Evolutionary conservation across 352 stramenopile genomes (phyloP).

Genomic region (Chrysophaeum taylorii): DNA sequence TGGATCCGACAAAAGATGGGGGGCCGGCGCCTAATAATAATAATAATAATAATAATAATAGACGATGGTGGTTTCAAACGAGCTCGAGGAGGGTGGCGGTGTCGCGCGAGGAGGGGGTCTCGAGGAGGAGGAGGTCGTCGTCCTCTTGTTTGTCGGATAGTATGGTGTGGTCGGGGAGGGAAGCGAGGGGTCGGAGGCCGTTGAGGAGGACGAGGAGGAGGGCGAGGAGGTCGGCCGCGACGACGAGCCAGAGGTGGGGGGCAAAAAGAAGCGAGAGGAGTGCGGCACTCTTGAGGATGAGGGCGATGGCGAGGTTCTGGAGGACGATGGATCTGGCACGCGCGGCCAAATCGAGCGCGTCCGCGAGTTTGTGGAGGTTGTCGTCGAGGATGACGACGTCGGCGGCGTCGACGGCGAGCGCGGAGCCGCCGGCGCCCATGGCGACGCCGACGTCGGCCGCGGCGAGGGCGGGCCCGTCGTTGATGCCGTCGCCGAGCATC

Average conservation of each 20-base stretch:
- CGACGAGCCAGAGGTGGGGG: constrained; percentile 21
- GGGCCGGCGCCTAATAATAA: no score
- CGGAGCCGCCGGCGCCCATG: constrained; percentile 58
- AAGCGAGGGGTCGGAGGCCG: constrained; percentile 10
- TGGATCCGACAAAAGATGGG: no score
- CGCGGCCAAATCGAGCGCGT: background rate
- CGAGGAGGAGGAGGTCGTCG: no score
- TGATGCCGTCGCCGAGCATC: constrained; percentile 87
- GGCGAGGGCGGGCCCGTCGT: constrained; percentile 79
- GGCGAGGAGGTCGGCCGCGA: constrained; percentile 9
- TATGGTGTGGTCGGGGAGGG: no score
- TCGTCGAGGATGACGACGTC: constrained; percentile 4
- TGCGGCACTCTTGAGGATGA: background rate
- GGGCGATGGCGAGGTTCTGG: background rate
- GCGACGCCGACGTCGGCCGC: constrained; percentile 79
- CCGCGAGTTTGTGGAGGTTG: background rate
- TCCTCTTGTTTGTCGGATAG: no score
- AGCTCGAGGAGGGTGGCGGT: no score
- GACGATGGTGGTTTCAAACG: no score
- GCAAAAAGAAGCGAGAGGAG: constrained; percentile 14
- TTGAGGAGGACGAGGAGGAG: constrained; percentile 25
- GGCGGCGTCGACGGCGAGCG: background rate
- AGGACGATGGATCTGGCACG: background rate
- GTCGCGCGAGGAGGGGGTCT: no score
- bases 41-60: no score